Percentiles rank a stretch among this genome's conserved stretches.
phyloP scores from a whole-genome alignment of 2,329 filamentous ascomycete species.

The Trichophyton simii region DNA sequence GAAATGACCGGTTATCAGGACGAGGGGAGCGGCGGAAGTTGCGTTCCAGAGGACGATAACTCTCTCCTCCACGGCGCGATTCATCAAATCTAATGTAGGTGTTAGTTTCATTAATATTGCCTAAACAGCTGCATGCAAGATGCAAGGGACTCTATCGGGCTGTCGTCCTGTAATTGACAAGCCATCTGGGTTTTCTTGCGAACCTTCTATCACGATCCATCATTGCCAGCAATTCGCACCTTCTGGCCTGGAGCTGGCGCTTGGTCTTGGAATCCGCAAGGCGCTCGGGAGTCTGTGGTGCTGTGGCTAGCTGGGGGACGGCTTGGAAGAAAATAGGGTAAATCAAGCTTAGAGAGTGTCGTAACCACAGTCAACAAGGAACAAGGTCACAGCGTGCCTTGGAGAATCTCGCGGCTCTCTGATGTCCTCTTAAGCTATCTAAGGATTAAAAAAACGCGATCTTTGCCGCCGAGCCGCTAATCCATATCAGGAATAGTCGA shows the following conservation, averaged over 20 bases:
- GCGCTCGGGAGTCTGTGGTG: not conserved
- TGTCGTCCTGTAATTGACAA: not conserved
- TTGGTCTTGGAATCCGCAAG: not conserved
- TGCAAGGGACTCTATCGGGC: not conserved
- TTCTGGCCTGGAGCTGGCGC: not conserved
- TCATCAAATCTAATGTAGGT: slow-evolving; percentile 16
- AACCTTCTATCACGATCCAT: slow-evolving; percentile 7
- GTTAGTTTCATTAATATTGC: not conserved
- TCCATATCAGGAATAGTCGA: not conserved
- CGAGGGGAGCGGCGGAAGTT: slow-evolving; percentile 24
- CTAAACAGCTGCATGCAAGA: not conserved
- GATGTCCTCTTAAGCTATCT: not conserved
- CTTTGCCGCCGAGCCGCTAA: not conserved
- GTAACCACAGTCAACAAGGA: not conserved
- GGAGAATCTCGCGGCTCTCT: not conserved
- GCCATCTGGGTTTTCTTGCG: not conserved
- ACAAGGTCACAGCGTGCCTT: not conserved
- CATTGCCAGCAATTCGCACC: not conserved
- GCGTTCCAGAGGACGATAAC: slow-evolving; percentile 29
- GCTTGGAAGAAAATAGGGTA: not conserved
- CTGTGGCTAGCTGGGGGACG: not conserved
- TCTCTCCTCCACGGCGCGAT: slow-evolving; percentile 32
- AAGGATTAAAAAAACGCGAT: not conserved
- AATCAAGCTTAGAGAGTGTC: not conserved
- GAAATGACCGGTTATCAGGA: slow-evolving; percentile 24